These are phyloP conservation scores for Nitzschia sp. DNA, from an alignment of 108 stramenopile species.

Conservation along the genomic window DNA sequence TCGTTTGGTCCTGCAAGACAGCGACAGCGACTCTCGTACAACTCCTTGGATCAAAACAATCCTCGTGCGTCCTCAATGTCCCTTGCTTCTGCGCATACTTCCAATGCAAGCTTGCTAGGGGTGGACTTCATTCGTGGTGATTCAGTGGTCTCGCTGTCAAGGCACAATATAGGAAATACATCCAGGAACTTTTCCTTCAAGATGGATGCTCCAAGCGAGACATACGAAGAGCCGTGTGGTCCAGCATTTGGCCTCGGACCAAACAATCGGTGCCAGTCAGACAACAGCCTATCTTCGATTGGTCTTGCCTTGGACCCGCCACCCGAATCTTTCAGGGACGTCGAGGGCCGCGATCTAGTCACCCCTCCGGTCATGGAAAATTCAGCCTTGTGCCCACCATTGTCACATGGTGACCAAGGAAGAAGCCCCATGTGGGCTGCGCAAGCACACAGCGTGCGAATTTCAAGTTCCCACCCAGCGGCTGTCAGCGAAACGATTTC, in stretches of 20 bases:
- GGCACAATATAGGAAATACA: neutral
- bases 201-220: neutral
- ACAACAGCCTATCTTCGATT: neutral
- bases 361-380: neutral
- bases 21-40: conserved; percentile 20
- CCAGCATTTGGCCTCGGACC: neutral
- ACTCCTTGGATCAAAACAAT: conserved; percentile 1
- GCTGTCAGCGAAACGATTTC: conserved; percentile 32
- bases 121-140: conserved; percentile 16
- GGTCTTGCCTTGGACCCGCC: conserved; percentile 12
- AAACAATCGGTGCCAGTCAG: neutral
- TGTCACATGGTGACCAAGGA: neutral
- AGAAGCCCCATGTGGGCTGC: neutral
- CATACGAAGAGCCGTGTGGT: conserved; percentile 1
- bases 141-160: conserved; percentile 4
- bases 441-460: neutral
- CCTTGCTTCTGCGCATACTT: conserved; percentile 1
- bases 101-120: conserved; percentile 15
- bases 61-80: conserved; percentile 9
- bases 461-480: conserved; percentile 17
- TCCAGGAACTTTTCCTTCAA: neutral
- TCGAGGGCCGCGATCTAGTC: conserved; percentile 1
- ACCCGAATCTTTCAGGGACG: neutral
- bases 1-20: conserved; percentile 19
- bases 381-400: neutral